Percentiles rank a stretch among this genome's conserved stretches.
These are phyloP conservation scores for Didymosphaeria variabile DNA, from an alignment of 2,329 filamentous ascomycete species.

Conservation along the genomic window DNA sequence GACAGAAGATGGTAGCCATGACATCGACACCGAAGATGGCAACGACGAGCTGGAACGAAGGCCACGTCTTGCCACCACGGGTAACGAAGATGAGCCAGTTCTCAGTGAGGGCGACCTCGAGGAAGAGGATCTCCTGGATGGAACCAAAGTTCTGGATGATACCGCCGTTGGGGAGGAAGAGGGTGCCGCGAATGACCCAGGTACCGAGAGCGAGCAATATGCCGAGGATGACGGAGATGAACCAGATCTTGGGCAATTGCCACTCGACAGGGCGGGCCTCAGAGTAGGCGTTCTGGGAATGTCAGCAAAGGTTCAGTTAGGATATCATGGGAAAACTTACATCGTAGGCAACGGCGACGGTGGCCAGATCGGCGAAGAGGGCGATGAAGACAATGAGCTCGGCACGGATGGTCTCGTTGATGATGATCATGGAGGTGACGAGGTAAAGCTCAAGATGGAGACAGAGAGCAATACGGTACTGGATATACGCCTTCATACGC, in stretches of 20 bases:
- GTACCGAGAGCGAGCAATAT: constrained; percentile 73
- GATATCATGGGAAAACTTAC: constrained; percentile 14
- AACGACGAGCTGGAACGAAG: constrained; percentile 76
- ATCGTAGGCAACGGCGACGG: constrained; percentile 80
- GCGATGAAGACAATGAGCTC: constrained; percentile 82
- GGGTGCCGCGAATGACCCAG: constrained; percentile 75
- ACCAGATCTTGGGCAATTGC: constrained; percentile 84
- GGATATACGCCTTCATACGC: constrained; percentile 80
- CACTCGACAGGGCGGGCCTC: constrained; percentile 79
- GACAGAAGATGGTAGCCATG: constrained; percentile 75
- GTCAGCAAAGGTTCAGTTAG: background rate
- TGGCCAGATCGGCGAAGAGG: constrained; percentile 80
- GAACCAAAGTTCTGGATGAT: constrained; percentile 78
- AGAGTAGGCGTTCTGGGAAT: constrained; percentile 70
- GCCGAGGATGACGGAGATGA: constrained; percentile 76
- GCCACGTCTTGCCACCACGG: constrained; percentile 73
- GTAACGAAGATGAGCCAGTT: constrained; percentile 66
- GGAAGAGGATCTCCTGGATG: constrained; percentile 73
- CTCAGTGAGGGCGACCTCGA: constrained; percentile 62
- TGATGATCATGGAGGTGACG: constrained; percentile 79
- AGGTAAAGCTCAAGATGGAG: constrained; percentile 80
- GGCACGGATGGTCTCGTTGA: constrained; percentile 77
- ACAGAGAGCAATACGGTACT: constrained; percentile 79
- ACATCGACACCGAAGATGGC: constrained; percentile 78
- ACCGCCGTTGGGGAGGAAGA: constrained; percentile 75